phyloP scores from a whole-genome alignment of 164 flowering plant genomes.

The Taxillus chinensis region DNA sequence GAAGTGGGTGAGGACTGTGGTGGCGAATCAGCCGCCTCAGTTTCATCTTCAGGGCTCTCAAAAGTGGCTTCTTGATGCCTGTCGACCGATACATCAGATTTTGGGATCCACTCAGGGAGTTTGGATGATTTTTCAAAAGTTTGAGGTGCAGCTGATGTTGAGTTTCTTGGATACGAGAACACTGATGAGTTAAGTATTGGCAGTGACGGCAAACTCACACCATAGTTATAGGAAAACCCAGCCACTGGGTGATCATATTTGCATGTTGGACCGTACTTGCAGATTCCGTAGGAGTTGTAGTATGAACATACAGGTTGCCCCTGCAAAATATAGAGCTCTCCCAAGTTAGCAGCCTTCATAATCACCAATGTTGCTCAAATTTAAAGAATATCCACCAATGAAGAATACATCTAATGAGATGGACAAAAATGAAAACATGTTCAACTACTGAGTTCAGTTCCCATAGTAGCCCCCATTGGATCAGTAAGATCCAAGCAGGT shows the following conservation, averaged over 20 bases:
- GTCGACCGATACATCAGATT: conserved; percentile 13
- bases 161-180: conserved; percentile 26
- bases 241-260: conserved; percentile 58
- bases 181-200: conserved; percentile 24
- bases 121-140: conserved; percentile 16
- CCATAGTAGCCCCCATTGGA: no score
- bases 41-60: conserved; percentile 7
- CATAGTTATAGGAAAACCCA: conserved; percentile 28
- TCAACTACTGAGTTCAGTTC: no score
- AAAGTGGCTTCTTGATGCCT: conserved; percentile 13
- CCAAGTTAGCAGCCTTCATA: not conserved
- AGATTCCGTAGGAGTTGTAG: conserved; percentile 46
- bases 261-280: conserved; percentile 69
- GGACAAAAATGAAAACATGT: no score
- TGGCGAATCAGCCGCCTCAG: conserved; percentile 12
- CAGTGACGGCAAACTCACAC: conserved; percentile 24
- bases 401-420: no score
- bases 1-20: conserved; percentile 11
- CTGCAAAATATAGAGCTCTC: conserved; percentile 20
- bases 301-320: conserved; percentile 48
- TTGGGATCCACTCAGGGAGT: conserved; percentile 14
- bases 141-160: conserved; percentile 14
- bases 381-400: no score
- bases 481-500: no score
- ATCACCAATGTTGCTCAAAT: no score